These are phyloP conservation scores for Sphenostylis stenocarpa DNA, from an alignment of 306 rosid genomes.

Conservation along the genomic window DNA sequence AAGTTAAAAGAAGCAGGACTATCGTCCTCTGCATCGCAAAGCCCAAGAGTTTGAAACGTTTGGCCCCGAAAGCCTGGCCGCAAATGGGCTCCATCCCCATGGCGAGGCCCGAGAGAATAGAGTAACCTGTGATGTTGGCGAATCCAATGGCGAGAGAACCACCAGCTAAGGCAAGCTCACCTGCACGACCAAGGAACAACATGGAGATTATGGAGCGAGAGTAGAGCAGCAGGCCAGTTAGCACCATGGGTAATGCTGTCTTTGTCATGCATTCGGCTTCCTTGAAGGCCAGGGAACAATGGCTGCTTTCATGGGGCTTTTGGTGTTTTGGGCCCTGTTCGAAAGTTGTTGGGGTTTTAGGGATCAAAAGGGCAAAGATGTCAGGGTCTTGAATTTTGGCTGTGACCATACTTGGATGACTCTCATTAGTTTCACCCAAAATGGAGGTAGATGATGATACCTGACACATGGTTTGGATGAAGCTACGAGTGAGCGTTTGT, in stretches of 20 bases:
- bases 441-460: constrained; percentile 31
- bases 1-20: constrained; percentile 63
- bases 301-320: constrained; percentile 17
- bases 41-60: constrained; percentile 73
- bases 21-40: constrained; percentile 68
- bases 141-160: constrained; percentile 88
- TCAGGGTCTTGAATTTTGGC: constrained; percentile 26
- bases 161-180: constrained; percentile 77
- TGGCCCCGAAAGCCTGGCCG: constrained; percentile 92
- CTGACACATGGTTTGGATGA: constrained; percentile 34
- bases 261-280: constrained; percentile 59
- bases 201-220: constrained; percentile 89
- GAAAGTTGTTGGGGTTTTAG: constrained; percentile 49
- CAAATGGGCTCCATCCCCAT: constrained; percentile 98
- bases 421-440: constrained; percentile 26
- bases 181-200: constrained; percentile 80
- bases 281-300: constrained; percentile 29
- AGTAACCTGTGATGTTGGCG: constrained; percentile 88
- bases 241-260: constrained; percentile 69
- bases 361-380: constrained; percentile 46
- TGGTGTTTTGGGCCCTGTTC: not conserved
- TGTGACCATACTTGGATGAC: constrained; percentile 31
- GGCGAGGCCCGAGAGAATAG: constrained; percentile 87
- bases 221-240: constrained; percentile 71
- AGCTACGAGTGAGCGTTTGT: not conserved